phyloP scores from a whole-genome alignment of 2,329 filamentous ascomycete species.

The Onygena corvina region DNA sequence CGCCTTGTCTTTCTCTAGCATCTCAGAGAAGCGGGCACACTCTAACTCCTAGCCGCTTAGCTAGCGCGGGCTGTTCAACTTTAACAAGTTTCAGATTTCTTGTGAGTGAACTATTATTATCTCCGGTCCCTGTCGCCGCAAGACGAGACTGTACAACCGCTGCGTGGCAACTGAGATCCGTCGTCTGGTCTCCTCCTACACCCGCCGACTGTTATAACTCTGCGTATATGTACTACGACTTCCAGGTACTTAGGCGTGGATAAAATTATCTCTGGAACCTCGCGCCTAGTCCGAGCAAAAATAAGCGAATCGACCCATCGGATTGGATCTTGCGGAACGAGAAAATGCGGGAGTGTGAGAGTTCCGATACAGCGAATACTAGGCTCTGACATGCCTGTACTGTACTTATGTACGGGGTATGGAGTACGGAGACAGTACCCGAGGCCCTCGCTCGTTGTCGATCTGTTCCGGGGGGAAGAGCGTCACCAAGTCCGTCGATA shows the following conservation, averaged over 20 bases:
- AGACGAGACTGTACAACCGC: neutral
- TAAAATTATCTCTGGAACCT: neutral
- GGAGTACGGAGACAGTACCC: neutral
- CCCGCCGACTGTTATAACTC: too few relatives aligned
- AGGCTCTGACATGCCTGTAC: neutral
- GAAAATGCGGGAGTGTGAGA: neutral
- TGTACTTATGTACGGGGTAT: too few relatives aligned
- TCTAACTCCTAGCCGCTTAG: slow-evolving; percentile 1
- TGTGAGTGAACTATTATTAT: slow-evolving; percentile 5
- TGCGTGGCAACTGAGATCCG: neutral
- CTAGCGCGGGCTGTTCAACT: neutral
- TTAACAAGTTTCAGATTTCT: slow-evolving; percentile 1
- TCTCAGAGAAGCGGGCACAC: neutral
- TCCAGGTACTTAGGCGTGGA: neutral
- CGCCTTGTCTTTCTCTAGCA: neutral
- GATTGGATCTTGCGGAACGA: slow-evolving; percentile 6
- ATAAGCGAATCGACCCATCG: slow-evolving; percentile 3
- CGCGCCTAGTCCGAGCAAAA: neutral
- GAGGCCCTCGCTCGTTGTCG: too few relatives aligned
- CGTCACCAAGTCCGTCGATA: too few relatives aligned
- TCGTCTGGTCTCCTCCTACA: neutral
- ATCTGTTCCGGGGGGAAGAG: too few relatives aligned
- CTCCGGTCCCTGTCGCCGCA: neutral
- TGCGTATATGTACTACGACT: too few relatives aligned
- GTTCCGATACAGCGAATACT: slow-evolving; percentile 3